Evolutionary conservation across 108 stramenopile species (phyloP).

Genomic region (Nitzschia inconspicua): DNA sequence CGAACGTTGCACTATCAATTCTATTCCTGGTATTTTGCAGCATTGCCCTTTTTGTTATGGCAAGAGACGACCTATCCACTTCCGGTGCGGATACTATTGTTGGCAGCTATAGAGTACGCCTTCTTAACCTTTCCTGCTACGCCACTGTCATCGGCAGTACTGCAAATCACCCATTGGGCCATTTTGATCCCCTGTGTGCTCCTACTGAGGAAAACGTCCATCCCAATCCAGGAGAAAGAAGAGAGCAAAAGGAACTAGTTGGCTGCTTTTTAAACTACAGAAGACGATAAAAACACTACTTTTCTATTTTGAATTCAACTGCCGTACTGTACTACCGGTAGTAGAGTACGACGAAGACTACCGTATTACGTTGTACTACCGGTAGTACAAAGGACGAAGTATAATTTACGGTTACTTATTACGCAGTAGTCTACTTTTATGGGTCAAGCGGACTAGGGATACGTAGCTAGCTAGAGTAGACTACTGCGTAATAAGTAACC

Average conservation of each 20-base stretch:
- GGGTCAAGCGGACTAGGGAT: no score
- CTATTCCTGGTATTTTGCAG: constrained; percentile 93
- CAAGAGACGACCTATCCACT: constrained; percentile 31
- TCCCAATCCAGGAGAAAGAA: background rate
- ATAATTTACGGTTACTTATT: no score
- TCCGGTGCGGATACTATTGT: constrained; percentile 28
- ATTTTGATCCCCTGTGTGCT: constrained; percentile 32
- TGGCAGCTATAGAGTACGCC: constrained; percentile 70
- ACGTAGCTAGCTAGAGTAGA: no score
- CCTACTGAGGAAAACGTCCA: background rate
- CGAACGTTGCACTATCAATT: constrained; percentile 98
- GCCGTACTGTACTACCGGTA: no score
- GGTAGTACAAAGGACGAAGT: no score
- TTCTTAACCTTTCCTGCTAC: constrained; percentile 94
- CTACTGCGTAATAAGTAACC: no score
- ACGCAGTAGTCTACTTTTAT: no score
- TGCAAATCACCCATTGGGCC: constrained; percentile 77
- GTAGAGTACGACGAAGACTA: no score
- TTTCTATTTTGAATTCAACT: no score
- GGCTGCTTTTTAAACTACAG: background rate
- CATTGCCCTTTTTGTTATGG: constrained; percentile 80
- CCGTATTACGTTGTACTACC: no score
- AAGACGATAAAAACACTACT: background rate
- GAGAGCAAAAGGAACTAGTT: background rate
- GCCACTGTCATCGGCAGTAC: constrained; percentile 60